Base-by-base conservation (phyloP, 352 stramenopile species). In the Thalassiosira mediterranea region DNA sequence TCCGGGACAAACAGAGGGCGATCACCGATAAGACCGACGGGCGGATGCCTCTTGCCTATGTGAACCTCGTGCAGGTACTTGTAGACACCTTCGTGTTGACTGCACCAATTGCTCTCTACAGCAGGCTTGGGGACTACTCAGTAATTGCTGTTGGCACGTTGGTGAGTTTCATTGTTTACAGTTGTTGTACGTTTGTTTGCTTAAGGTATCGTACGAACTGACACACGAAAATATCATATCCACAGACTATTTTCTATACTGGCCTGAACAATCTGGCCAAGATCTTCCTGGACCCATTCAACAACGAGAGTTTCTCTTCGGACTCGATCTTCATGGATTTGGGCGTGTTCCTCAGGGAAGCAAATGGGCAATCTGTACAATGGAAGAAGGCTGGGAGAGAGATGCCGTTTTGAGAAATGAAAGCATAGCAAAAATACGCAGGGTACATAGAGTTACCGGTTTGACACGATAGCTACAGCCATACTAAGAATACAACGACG, bases 41-140 rank as follows among this genome's bases (percentile, higher is more conserved):
- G 11, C 66, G 80, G 3, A 65, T 87, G 60, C 68, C 75, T 8
- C 38, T 90, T 3, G 56, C 84, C 7, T 90, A 90, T 54, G 64
- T 69, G 44, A 81, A 90, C 23, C 72, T 88, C 29, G 84, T 90
- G 13, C 84, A 89, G 46, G 69, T 90, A 21, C 34, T 90, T 25
- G 80, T 90, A 2, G 84, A 90, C 58, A 64, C 60, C 4, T 84
- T 86, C 26, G 34, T 85, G 0, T 44, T 84, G 4, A 47, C 64
- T 8, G 44, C 76, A 31, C 81, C 81, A 25, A 46, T 89, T 58
- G 78, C 81, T 4, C 54, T 87, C 10, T 76, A 82, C 34, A 32
- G 25, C 1, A 58, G 68, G 8, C 31, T 87, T 0, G 69, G 74
- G 8, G 48, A 72, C 21, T 69, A 46, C 44, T 67, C 65, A 23